Evolutionary conservation across 371 early-diverging fungal genomes (phyloP), one percentile per base, ranked within the genome.

Genomic region (Synchytrium microbalum): DNA sequence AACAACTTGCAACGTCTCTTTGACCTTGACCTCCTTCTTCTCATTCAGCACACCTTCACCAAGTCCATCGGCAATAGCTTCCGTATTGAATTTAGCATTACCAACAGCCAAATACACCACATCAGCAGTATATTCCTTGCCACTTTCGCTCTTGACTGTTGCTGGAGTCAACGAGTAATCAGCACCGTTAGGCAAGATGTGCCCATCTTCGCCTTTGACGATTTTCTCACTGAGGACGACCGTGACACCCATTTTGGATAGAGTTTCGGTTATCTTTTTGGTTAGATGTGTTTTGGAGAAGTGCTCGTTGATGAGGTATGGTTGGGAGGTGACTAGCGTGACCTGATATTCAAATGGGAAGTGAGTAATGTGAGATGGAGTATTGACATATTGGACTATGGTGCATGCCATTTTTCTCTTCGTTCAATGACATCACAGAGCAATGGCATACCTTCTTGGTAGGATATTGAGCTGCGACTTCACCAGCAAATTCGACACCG

Each of bases 171-270:
- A 25, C 10, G 5, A 46, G 67, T 31, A 71, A 19, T 58, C 46
- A 5, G 3, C 55, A 8, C 26, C 77, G 23, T 69, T 66, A 23
- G 74, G 75, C 32, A 76, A 67, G 5, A 75, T 65, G 24, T 59
- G 10, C 31, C 16, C 24, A 13, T 27, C 61, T 5, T 26, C 54
- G 19, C 26, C 24, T 14, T 16, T 13, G 2, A 58, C 61, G 27
- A 87, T 80, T 2, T 79, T 79, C 58, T 87, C 85, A 67, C 84
- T 80, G 32, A 83, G 73, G 16, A 86, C 67, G 0, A 89, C 79
- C 53, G 80, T 72, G 53, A 88, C 83, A n/a, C 86, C 85, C 13
- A 87, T 76, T 0, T 71, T 62, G 14, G 62, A 57, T 14, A 89
- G 74, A 63, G 80, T 82, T 14, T 75, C 65, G 32, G 24, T 32